A percentile compares a stretch with the other conserved stretches of the same genome.
phyloP scores from a whole-genome alignment of 2,329 filamentous ascomycete species.

The Herpomyces periplanetae region DNA sequence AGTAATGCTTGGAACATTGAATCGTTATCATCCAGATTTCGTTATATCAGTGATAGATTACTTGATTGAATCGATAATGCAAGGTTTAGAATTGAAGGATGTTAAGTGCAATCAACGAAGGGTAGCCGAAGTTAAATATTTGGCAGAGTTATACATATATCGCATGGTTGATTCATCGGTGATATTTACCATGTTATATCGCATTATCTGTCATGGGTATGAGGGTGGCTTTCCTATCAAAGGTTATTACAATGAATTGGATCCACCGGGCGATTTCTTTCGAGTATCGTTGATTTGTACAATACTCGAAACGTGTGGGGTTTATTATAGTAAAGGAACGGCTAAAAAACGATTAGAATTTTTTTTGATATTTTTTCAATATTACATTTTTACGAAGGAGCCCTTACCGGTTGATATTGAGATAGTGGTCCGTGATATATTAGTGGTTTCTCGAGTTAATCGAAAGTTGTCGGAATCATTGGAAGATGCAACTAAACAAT shows the following conservation, averaged over 20 bases:
- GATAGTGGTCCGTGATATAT: conserved; percentile 77
- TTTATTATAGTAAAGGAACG: conserved; percentile 72
- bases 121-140: conserved; percentile 75
- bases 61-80: conserved; percentile 44
- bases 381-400: conserved; percentile 72
- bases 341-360: conserved; percentile 93
- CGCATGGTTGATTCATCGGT: conserved; percentile 80
- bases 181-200: conserved; percentile 79
- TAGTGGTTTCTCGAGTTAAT: conserved; percentile 41
- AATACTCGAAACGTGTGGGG: conserved; percentile 67
- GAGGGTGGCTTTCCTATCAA: conserved; percentile 39
- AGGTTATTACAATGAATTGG: conserved; percentile 32
- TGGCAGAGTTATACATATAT: conserved; percentile 89
- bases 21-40: conserved; percentile 67
- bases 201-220: conserved; percentile 33
- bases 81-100: conserved; percentile 75
- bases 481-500: conserved; percentile 43
- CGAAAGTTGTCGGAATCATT: conserved; percentile 54
- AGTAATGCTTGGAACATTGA: conserved; percentile 50
- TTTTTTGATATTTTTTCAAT: conserved; percentile 73
- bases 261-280: conserved; percentile 78
- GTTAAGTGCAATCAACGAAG: conserved; percentile 89
- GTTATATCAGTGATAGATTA: conserved; percentile 72
- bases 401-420: conserved; percentile 82
- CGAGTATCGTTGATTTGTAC: conserved; percentile 63